Percentiles rank a stretch among this genome's conserved stretches.
phyloP scores from a whole-genome alignment of 2,329 filamentous ascomycete species.

The Blumeriella jaapii region DNA sequence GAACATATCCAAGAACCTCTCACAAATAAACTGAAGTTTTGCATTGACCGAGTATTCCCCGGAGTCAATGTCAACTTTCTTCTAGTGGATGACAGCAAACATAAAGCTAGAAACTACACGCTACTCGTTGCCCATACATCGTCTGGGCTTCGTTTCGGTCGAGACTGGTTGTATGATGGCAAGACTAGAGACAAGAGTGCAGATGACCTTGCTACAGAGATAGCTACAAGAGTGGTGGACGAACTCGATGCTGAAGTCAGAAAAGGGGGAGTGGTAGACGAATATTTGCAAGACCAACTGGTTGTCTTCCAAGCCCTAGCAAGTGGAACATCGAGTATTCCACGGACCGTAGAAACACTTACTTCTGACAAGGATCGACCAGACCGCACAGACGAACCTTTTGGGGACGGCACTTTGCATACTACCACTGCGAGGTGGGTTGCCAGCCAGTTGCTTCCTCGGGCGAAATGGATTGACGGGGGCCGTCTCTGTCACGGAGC shows the following conservation, averaged over 20 bases:
- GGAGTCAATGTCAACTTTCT: conserved; percentile 34
- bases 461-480: conserved; percentile 38
- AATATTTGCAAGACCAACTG: conserved; percentile 49
- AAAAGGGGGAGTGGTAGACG: conserved; percentile 38
- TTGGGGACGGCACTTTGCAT: conserved; percentile 45
- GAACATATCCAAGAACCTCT: conserved; percentile 32
- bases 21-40: conserved; percentile 29
- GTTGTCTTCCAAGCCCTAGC: conserved; percentile 48
- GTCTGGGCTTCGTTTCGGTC: conserved; percentile 35
- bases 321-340: conserved; percentile 33
- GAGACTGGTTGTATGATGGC: conserved; percentile 36
- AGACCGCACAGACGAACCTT: conserved; percentile 38
- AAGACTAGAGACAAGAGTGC: conserved; percentile 25
- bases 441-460: conserved; percentile 37
- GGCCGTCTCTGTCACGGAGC: conserved; percentile 39
- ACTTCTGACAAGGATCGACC: conserved; percentile 25
- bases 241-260: conserved; percentile 36
- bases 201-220: conserved; percentile 27
- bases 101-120: conserved; percentile 41
- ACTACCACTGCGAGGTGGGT: conserved; percentile 52
- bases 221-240: conserved; percentile 35
- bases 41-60: conserved; percentile 34
- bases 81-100: conserved; percentile 38
- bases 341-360: conserved; percentile 10
- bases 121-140: conserved; percentile 44